Evolutionary conservation across 1,284 basidiomycete species (phyloP).

Genomic region (Moniliophthora roreri): DNA sequence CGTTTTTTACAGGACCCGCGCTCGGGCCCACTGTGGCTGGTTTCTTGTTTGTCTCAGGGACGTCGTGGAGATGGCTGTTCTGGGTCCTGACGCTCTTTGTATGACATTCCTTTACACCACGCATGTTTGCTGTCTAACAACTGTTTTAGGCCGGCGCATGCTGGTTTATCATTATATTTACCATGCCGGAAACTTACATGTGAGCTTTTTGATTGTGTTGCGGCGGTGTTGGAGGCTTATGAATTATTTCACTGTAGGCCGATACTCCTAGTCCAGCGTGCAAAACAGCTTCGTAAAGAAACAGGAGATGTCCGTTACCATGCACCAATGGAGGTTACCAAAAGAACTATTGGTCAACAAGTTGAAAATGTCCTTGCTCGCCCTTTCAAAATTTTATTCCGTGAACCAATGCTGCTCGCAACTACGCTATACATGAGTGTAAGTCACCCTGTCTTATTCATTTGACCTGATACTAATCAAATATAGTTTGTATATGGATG

Average conservation of each 20-base stretch:
- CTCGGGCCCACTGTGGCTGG: conserved; percentile 60
- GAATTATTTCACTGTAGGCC: conserved; percentile 33
- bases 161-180: conserved; percentile 55
- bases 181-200: conserved; percentile 75
- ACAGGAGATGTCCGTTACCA: conserved; percentile 71
- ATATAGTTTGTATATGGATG: conserved; percentile 62
- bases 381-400: conserved; percentile 68
- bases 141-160: conserved; percentile 39
- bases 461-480: conserved; percentile 15
- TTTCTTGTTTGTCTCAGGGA: conserved; percentile 42
- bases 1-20: conserved; percentile 77
- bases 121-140: not conserved
- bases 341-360: conserved; percentile 38
- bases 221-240: not conserved
- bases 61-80: conserved; percentile 75
- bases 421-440: conserved; percentile 71
- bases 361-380: conserved; percentile 51
- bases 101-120: conserved; percentile 21
- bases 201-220: conserved; percentile 24
- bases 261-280: conserved; percentile 52
- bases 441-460: conserved; percentile 26
- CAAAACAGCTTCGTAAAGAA: conserved; percentile 39
- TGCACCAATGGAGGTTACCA: conserved; percentile 45
- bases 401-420: conserved; percentile 79
- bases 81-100: conserved; percentile 75